Evolutionary conservation across 257 asterid species (phyloP), one percentile per base, ranked within the genome.

Genomic region (Rehmannia glutinosa): DNA sequence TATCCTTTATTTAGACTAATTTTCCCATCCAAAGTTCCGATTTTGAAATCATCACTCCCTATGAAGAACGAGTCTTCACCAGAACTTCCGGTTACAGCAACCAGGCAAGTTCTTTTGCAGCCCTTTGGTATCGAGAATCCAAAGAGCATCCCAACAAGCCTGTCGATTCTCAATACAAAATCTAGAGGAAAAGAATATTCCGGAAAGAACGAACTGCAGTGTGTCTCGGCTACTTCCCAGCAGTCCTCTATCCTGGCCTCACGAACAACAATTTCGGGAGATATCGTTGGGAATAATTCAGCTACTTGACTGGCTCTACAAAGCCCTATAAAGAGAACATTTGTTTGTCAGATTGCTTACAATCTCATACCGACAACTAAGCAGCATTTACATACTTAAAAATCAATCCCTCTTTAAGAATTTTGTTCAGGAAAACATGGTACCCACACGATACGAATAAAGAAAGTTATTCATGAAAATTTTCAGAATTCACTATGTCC

Each of bases 171-270:
- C 79, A 90, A 62, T 27, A 88, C 88, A 41, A 90, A 86, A 83
- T 90, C 96, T 17, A 88, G 79, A 64, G 96, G 97, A 69, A 93
- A 93, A n/a, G 96, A 75, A 70, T 82, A 88, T 25, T 77, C 85
- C 0, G 97, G 99, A 77, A 86, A 93, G 92, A 93, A 93, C 45
- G 91, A 81, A 73, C 95, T 93, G 81, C 96, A 93, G 77, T 90
- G 96, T 3, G 97, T 93, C 79, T 93, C 99, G 3, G 92, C 96
- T 10, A 93, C 95, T 84, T 90, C 97, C 99, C 99, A 93, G 79
- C 89, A 90, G 82, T 93, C 99, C 71, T 93, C 99, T 69, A 88
- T 69, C 78, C 95, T 85, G 28, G 96, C 99, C 74, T 93, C 96
- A 60, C 97, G 90, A 55, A 93, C 89, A 13, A 85, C 80, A 21